A percentile compares a stretch with the other conserved stretches of the same genome.
These are phyloP conservation scores for Podaxis rugospora DNA, from an alignment of 768 basidiomycete species.

Conservation along the genomic window DNA sequence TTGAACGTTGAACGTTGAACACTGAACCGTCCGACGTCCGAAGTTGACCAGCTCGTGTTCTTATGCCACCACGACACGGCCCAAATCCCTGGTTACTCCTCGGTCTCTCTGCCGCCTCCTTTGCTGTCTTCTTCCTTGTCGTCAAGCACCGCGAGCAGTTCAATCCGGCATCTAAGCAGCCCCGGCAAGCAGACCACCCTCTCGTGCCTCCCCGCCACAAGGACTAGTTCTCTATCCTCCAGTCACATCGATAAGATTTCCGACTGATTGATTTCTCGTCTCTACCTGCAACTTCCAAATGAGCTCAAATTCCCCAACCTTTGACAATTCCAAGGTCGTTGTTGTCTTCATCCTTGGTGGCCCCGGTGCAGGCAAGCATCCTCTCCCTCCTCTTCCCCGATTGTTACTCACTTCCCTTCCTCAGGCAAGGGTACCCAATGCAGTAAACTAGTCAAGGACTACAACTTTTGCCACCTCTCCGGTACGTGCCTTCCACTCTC, in stretches of 20 bases:
- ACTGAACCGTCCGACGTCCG: conserved; percentile 3
- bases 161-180: conserved; percentile 56
- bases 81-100: conserved; percentile 66
- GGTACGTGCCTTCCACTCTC: conserved; percentile 43
- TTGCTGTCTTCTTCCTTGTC: conserved; percentile 52
- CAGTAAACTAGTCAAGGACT: conserved; percentile 74
- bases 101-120: conserved; percentile 51
- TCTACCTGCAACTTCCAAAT: conserved; percentile 27
- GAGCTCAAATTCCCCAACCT: conserved; percentile 35
- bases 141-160: conserved; percentile 52
- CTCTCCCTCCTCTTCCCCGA: not conserved
- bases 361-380: conserved; percentile 78
- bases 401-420: conserved; percentile 1
- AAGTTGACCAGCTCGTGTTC: conserved; percentile 8
- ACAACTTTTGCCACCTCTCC: conserved; percentile 89
- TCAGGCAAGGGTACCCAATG: conserved; percentile 97
- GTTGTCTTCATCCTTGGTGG: conserved; percentile 97
- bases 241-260: conserved; percentile 35
- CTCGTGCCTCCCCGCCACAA: conserved; percentile 58
- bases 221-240: conserved; percentile 15
- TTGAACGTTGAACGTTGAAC: not conserved
- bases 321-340: conserved; percentile 69
- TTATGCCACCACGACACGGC: conserved; percentile 25
- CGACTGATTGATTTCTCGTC: conserved; percentile 2
- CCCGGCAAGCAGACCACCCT: conserved; percentile 59